Base-by-base conservation (phyloP, 1,139 yeast species). In the Kurtzmaniella natalensis region DNA sequence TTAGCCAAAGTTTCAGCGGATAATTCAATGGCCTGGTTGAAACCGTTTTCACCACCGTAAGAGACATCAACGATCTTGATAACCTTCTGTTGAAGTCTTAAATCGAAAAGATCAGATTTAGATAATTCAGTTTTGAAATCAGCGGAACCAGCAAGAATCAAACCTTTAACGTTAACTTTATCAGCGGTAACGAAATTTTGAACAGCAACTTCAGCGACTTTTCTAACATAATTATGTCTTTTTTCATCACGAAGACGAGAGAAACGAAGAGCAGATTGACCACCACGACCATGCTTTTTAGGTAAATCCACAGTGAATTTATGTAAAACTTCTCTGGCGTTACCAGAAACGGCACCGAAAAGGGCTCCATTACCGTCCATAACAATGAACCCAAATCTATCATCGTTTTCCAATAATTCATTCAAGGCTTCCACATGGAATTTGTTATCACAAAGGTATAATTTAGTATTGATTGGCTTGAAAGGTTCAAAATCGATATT, bases 271-370 rank as follows among this genome's bases (percentile, higher is more conserved):
- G 98, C 98, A 42, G 98, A 92, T 72, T 92, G 98, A 82, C 98
- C 98, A 84, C 98, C 98, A 76, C 98, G 85, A 53, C 98, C 98
- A 72, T 92, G 98, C 85, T 92, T 92, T 71, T 92, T 92, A 49
- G 98, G 98, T 55, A 92, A 74, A 62, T 92, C 98, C 39, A 92
- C 98, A 3, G 96, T 83, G 66, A 92, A 92, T 64, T 92, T 92
- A 64, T 92, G 96, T 57, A 92, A 71, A 34, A 92, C 85, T 45
- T 94, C 96, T 71, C 98, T 81, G 34, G 95, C 89, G 69, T 92
- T 92, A 61, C 98, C 98, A 33, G 94, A 79, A 36, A 92, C 79
- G n/a, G 95, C 77, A 64, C 98, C 98, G 51, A 92, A 92, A 46
- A 92, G 71, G 4, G 96, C 86, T 40, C 98, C 98, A 60, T 88